Evolutionary conservation across 2,329 filamentous ascomycete genomes (phyloP), one percentile per base, ranked within the genome.

Genomic region (Aspergillus ibericus): DNA sequence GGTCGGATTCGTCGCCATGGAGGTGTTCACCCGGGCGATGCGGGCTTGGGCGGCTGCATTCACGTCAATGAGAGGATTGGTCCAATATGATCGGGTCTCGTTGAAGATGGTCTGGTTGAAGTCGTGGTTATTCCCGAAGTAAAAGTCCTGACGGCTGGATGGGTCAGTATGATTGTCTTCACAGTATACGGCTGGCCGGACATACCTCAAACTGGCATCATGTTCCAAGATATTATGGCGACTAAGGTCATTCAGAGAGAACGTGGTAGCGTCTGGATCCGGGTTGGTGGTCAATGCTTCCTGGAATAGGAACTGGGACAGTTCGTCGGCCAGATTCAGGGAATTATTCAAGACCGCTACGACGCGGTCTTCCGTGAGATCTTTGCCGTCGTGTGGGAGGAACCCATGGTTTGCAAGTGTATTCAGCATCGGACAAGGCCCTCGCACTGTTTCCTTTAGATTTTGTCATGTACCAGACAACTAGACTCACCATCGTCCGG

Each of bases 371-470:
- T 55, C 52, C 10, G 64, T 78, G 53, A 82, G 70, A 63, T 79
- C 72, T 46, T 70, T 72, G 38, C 81, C 81, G 54, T 80, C 67
- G 50, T 74, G 81, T 3, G 78, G 80, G 1, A 83, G 73, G 56
- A 78, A 81, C 13, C 77, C 77, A 59, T 83, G 78, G 63, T 83
- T 83, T 4, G 80, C 77, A n/a, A 83, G 69, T 0, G 81, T 77
- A 65, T 83, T 84, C 56, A 83, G 70, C 75, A 82, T 81, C 1
- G 82, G 81, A 58, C 81, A 83, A 22, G 81, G 80, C 0, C 75
- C 61, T 16, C 64, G 63, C 40, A 55, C 64, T 66, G 32, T 34
- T 9, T 9, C 16, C 15, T 40, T 18, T 12, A 27, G 8, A 0
- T 18, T 8, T 15, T 18, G 4, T 42, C 8, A 18, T 29, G 6